Evolutionary conservation across 2,329 filamentous ascomycete genomes (phyloP), one percentile per base, ranked within the genome.

Genomic region (Calonectria henricotiae): DNA sequence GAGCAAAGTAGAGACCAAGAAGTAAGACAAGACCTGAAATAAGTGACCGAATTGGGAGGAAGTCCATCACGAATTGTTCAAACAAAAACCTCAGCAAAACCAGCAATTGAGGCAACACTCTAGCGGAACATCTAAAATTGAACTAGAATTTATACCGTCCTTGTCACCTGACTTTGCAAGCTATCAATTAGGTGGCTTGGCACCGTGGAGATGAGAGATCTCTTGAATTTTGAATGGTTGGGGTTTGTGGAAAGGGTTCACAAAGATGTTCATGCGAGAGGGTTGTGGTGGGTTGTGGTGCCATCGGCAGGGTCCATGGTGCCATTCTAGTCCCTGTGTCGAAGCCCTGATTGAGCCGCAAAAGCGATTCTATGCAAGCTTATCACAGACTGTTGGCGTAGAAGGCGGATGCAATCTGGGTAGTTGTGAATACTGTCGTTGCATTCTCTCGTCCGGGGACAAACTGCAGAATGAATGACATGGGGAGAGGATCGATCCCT

Each of bases 231-330:
- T 32, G 15, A 20, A 44, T 23, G 39, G 23, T 32, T 8, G 23
- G 17, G 9, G 39, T 44, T 32, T n/a, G 25, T 41, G 55, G 27
- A 44, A 61, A 43, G 55, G 15, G 55, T 61, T 61, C 55, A 61
- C 20, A 20, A 20, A 20, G 27, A 30, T 30, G 55, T 61, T 61
- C 55, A 61, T 61, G 55, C 55, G 27, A 12, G 27, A 30, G 20
- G 15, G 37, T 30, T 61, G 17, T 41, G 39, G 55, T 41, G 27
- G 55, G 37, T 44, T 44, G 39, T 61, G 37, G 55, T 61, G 55
- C 39, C 23, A 61, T 61, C 30, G 23, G 55, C 23, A 61, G 23
- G 37, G 27, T 15, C 15, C 23, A 61, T 61, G 55, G 39, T 61
- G 55, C 55, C 25, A 61, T 61, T 58, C 20, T 58, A 5, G 51